These are phyloP conservation scores for Casuarina equisetifolia DNA, from an alignment of 306 rosid genomes.

Conservation along the genomic window DNA sequence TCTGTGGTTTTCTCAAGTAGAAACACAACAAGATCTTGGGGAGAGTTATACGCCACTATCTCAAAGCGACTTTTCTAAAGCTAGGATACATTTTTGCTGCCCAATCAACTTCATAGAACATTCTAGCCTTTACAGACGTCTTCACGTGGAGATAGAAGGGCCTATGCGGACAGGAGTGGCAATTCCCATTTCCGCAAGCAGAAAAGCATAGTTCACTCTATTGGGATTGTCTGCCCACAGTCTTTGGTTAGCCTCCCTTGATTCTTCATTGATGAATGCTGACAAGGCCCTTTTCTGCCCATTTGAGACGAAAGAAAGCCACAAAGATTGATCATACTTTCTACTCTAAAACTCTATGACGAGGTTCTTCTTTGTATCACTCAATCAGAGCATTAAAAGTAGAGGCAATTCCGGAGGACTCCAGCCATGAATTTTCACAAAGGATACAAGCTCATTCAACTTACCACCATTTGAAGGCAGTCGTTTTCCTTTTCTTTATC, in stretches of 20 bases:
- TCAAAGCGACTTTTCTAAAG: too few species aligned
- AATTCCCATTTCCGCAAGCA: neutral
- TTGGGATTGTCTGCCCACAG: neutral
- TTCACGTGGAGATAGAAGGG: neutral
- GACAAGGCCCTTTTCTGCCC: neutral
- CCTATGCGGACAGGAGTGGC: neutral
- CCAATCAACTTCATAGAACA: neutral
- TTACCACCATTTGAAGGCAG: neutral
- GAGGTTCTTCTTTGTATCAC: neutral
- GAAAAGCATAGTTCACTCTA: neutral
- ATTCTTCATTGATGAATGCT: slow-evolving; percentile 3
- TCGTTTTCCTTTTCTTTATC: neutral
- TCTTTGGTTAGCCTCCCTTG: neutral
- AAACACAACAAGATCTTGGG: too few species aligned
- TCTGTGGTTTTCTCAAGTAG: too few species aligned
- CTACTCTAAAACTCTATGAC: too few species aligned
- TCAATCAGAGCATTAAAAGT: neutral
- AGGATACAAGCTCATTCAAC: neutral
- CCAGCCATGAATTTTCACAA: neutral
- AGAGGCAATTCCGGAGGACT: neutral
- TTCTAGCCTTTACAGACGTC: neutral
- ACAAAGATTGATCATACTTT: too few species aligned
- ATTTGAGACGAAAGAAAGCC: neutral
- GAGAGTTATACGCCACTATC: too few species aligned
- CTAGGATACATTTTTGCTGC: neutral